Evolutionary conservation across 805 yeast genomes (phyloP), one percentile per base, ranked within the genome.

Genomic region (Hanseniaspora thailandica): DNA sequence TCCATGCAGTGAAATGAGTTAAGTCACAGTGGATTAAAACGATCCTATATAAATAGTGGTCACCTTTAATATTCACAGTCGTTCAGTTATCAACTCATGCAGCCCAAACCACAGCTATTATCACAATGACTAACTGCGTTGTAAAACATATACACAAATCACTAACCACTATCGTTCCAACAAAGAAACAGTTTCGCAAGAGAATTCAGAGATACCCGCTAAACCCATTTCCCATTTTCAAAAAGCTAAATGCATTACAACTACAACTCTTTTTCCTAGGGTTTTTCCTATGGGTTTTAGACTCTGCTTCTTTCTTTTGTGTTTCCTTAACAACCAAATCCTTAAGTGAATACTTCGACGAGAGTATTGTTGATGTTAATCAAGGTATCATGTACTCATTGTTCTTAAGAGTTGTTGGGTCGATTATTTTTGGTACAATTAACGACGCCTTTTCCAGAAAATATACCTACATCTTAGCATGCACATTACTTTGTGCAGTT

Each of bases 381-480:
- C 82, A 86, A 85, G 88, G 86, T 47, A 75, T 83, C 57, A 80
- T 86, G 12, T 69, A 81, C 56, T 87, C 81, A 45, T 73, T 82
- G 30, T 82, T 82, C 86, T 70, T 82, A 54, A 72, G 89, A 54
- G 76, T 85, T 2, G 79, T 79, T 2, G 89, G 89, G 41, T 87
- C 89, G 1, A 65, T 81, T 15, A 68, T 77, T 31, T 81, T 82
- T 61, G 89, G 89, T 41, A 63, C 74, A 23, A 67, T 77, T 57
- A 75, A 80, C 26, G 89, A 82, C 61, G 69, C 71, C 39, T 76
- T 72, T 60, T 86, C 86, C n/a, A 73, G 87, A 59, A 81, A 79
- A 60, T 78, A 80, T 74, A 82, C 87, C 1, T 80, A 75, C 59
- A 71, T 82, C 33, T 60, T 68, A 36, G 78, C 80, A 63, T 71